These are phyloP conservation scores for Nelumbo lutea DNA, from an alignment of 164 flowering plant genomes.

Conservation along the genomic window DNA sequence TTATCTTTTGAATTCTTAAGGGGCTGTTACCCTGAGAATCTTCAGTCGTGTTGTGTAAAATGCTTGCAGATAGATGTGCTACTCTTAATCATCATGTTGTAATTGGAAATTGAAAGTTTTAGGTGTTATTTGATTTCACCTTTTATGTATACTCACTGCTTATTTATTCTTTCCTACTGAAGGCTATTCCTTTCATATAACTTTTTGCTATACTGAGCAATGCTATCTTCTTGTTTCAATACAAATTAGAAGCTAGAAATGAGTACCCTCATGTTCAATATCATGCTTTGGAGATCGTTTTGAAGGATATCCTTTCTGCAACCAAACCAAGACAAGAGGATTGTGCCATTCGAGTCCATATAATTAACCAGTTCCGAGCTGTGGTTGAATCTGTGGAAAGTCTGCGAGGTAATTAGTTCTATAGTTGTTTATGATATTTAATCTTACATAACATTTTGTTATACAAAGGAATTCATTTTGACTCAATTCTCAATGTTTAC, in stretches of 20 bases:
- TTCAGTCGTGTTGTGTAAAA: no score
- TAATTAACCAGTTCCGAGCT: slow-evolving; percentile 46
- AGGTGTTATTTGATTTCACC: no score
- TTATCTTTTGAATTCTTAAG: no score
- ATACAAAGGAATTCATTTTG: not conserved
- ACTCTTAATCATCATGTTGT: no score
- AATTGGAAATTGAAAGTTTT: no score
- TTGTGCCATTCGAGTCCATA: slow-evolving; percentile 27
- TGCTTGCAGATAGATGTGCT: no score
- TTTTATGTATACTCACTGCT: not conserved
- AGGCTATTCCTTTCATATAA: not conserved
- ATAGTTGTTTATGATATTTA: not conserved
- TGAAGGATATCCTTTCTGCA: slow-evolving; percentile 43
- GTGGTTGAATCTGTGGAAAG: slow-evolving; percentile 48
- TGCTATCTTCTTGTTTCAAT: not conserved
- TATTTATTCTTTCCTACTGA: not conserved
- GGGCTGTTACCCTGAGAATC: no score
- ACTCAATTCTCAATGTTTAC: no score
- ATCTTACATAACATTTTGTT: not conserved
- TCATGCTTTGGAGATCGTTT: slow-evolving; percentile 34
- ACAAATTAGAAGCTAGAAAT: slow-evolving; percentile 12
- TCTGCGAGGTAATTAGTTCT: slow-evolving; percentile 55
- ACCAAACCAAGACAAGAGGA: slow-evolving; percentile 58
- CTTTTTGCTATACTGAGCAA: not conserved
- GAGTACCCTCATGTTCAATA: slow-evolving; percentile 19